phyloP scores from a whole-genome alignment of 306 rosid species.

The Acacia crassicarpa region DNA sequence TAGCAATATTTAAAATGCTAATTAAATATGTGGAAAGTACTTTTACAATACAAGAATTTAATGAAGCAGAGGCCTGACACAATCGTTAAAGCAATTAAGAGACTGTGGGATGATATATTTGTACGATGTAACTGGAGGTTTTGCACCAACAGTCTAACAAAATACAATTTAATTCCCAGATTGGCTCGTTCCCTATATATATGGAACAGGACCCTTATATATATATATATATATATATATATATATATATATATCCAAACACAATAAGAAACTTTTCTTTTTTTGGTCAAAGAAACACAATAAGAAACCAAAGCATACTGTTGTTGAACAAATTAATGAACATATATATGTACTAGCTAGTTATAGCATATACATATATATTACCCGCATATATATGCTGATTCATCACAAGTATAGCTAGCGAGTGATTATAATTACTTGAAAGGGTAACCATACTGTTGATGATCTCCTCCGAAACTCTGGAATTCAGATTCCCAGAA shows the following conservation, averaged over 20 bases:
- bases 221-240: not conserved
- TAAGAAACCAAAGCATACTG: not conserved
- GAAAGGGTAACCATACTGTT: not conserved
- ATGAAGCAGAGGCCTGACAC: not conserved
- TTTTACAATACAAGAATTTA: not conserved
- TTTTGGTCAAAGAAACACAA: not conserved
- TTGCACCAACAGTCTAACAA: not conserved
- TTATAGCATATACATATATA: not conserved
- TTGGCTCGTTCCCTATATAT: not conserved
- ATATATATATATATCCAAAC: not conserved
- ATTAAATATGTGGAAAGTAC: not conserved
- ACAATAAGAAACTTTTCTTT: not conserved
- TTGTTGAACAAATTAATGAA: not conserved
- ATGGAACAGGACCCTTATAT: not conserved
- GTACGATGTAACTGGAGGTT: not conserved
- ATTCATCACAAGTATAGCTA: not conserved
- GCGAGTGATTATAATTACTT: not conserved
- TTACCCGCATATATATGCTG: not conserved
- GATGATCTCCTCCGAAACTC: not conserved
- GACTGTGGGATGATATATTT: not conserved
- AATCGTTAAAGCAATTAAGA: not conserved
- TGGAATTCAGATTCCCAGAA: constrained; percentile 20
- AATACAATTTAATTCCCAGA: not conserved
- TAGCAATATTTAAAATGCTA: not conserved
- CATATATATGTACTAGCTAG: not conserved